Percentiles rank a stretch among this genome's conserved stretches.
These are phyloP conservation scores for Alloteropsis semialata DNA, from an alignment of 176 grass and related monocot genomes.

Conservation along the genomic window DNA sequence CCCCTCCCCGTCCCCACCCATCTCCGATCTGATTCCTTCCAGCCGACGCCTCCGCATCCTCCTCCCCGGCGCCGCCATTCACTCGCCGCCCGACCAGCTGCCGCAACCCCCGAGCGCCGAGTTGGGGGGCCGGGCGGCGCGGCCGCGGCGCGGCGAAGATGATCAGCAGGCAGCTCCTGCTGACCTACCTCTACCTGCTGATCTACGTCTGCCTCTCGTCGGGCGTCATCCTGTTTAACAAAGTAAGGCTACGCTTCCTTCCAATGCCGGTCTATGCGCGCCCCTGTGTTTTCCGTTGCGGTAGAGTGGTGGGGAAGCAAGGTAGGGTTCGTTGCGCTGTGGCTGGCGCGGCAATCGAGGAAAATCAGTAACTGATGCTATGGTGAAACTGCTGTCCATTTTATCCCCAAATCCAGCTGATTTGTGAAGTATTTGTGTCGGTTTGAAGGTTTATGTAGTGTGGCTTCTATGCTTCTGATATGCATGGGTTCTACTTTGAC, in stretches of 20 bases:
- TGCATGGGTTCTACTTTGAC: neutral
- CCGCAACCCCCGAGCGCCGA: neutral
- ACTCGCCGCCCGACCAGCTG: neutral
- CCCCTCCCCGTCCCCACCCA: neutral
- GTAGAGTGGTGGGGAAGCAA: constrained; percentile 17
- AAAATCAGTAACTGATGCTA: neutral
- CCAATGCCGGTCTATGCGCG: neutral
- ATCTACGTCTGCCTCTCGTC: constrained; percentile 99
- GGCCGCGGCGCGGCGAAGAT: constrained; percentile 21
- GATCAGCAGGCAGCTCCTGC: constrained; percentile 89
- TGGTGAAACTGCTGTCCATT: constrained; percentile 21
- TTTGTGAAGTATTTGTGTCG: neutral
- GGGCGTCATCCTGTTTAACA: constrained; percentile 97
- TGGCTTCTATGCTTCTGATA: neutral
- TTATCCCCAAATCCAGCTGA: neutral
- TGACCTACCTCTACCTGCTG: constrained; percentile 96
- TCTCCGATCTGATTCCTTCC: constrained; percentile 25
- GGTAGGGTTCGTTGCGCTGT: neutral
- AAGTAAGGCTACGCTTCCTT: constrained; percentile 46
- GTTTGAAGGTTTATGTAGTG: neutral
- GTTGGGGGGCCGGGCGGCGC: neutral
- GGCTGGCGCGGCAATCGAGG: neutral
- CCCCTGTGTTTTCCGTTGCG: neutral
- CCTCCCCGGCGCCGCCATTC: constrained; percentile 3
- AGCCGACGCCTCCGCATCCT: constrained; percentile 18